Evolutionary conservation across 768 basidiomycete species (phyloP).

Genomic region (Boletus barrowsii): DNA sequence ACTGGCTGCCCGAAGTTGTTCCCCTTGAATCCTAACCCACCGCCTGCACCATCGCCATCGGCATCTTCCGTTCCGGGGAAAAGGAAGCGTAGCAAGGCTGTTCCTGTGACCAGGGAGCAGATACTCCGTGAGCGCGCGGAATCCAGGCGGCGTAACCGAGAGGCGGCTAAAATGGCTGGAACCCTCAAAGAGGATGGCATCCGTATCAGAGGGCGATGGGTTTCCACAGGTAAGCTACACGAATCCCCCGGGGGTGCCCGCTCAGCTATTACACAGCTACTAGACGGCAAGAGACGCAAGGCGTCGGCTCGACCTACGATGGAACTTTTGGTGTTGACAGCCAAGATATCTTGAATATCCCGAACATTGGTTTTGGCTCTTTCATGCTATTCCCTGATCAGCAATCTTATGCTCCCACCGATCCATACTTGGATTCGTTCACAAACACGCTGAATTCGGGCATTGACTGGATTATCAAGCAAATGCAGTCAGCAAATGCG

Average conservation of each 20-base stretch:
- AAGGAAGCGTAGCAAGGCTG: slow-evolving; percentile 35
- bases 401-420: slow-evolving; percentile 46
- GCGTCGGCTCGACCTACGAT: slow-evolving; percentile 51
- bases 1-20: slow-evolving; percentile 55
- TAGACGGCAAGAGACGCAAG: slow-evolving; percentile 43
- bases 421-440: slow-evolving; percentile 49
- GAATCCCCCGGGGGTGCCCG: not conserved
- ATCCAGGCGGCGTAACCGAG: slow-evolving; percentile 44
- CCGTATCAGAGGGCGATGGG: slow-evolving; percentile 59
- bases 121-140: slow-evolving; percentile 50
- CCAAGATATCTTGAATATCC: slow-evolving; percentile 59
- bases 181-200: slow-evolving; percentile 38
- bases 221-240: slow-evolving; percentile 44
- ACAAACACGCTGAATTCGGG: slow-evolving; percentile 53
- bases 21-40: slow-evolving; percentile 31
- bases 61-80: slow-evolving; percentile 40
- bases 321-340: slow-evolving; percentile 66
- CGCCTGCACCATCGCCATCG: slow-evolving; percentile 35
- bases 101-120: slow-evolving; percentile 44
- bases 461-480: slow-evolving; percentile 51
- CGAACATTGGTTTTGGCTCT: slow-evolving; percentile 52
- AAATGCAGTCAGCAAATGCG: slow-evolving; percentile 44
- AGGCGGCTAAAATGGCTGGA: slow-evolving; percentile 32
- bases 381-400: slow-evolving; percentile 74
- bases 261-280: slow-evolving; percentile 35